A percentile compares a stretch with the other conserved stretches of the same genome.
phyloP scores from a whole-genome alignment of 495 filamentous ascomycete species.

The Xylaria sp. region DNA sequence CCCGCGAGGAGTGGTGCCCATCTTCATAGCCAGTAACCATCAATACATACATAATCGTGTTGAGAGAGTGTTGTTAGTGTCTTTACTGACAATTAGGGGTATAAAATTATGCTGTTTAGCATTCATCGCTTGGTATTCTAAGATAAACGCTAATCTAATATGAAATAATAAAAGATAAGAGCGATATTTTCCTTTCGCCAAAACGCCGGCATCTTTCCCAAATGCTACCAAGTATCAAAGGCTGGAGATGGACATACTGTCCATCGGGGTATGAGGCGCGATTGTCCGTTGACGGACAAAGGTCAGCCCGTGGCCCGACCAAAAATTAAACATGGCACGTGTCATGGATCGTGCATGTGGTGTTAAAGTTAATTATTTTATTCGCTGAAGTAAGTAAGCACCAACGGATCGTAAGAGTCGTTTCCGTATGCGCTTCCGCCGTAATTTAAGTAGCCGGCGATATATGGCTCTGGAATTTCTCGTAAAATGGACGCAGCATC shows the following conservation, averaged over 20 bases:
- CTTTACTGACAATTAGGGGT: background rate
- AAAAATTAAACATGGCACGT: background rate
- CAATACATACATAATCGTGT: background rate
- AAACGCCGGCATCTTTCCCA: constrained; percentile 4
- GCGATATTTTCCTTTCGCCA: background rate
- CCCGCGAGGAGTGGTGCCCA: background rate
- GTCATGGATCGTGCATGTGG: constrained; percentile 8
- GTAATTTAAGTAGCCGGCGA: constrained; percentile 56
- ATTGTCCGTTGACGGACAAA: constrained; percentile 3
- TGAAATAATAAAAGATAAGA: too few relatives aligned
- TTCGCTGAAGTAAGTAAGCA: constrained; percentile 35
- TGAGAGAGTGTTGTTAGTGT: background rate
- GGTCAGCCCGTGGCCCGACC: background rate
- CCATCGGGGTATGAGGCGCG: background rate
- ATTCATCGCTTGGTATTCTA: constrained; percentile 3
- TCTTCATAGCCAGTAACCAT: background rate
- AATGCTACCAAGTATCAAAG: background rate
- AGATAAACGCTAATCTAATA: constrained; percentile 1
- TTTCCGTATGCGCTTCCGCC: constrained; percentile 58
- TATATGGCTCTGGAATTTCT: constrained; percentile 47
- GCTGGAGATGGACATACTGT: background rate
- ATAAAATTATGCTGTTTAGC: background rate
- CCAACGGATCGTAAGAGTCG: constrained; percentile 45
- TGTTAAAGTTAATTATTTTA: background rate
- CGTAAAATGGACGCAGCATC: constrained; percentile 50